Evolutionary conservation across 768 basidiomycete species (phyloP).

Genomic region (Lyophyllum shimeji): DNA sequence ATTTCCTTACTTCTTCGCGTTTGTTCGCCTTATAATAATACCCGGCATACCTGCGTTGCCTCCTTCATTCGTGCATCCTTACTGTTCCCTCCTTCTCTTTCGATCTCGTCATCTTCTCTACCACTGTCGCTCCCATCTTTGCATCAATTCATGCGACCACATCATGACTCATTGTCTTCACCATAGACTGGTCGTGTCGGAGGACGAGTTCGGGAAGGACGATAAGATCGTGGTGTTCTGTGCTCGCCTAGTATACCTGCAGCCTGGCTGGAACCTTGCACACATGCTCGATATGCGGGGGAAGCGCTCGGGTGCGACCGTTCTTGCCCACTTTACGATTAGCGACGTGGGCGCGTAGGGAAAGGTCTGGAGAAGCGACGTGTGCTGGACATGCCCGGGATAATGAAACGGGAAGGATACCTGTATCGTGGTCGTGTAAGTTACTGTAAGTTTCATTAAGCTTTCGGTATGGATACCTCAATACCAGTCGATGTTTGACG

Average conservation of each 20-base stretch:
- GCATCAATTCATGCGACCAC: too few relatives aligned
- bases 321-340: conserved; percentile 32
- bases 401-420: too few relatives aligned
- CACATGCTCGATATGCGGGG: conserved; percentile 52
- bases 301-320: conserved; percentile 43
- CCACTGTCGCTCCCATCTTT: not conserved
- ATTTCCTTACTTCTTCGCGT: not conserved
- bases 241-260: conserved; percentile 45
- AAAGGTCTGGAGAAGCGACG: not conserved
- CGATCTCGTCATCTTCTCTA: not conserved
- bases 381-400: not conserved
- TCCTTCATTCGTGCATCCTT: not conserved
- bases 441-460: too few relatives aligned
- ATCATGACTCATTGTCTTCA: not conserved
- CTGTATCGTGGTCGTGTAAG: too few relatives aligned
- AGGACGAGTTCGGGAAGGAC: conserved; percentile 44
- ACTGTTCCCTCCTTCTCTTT: not conserved
- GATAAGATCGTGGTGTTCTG: conserved; percentile 52
- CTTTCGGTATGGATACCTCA: too few relatives aligned
- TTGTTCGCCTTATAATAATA: not conserved
- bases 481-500: too few relatives aligned
- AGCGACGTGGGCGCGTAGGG: conserved; percentile 17
- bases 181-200: conserved; percentile 33
- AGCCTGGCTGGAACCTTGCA: conserved; percentile 48
- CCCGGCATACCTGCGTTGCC: not conserved